A percentile compares a stretch with the other conserved stretches of the same genome.
Evolutionary conservation across 139 green algal species (phyloP).

Genomic region (Nannochloris sp.): DNA sequence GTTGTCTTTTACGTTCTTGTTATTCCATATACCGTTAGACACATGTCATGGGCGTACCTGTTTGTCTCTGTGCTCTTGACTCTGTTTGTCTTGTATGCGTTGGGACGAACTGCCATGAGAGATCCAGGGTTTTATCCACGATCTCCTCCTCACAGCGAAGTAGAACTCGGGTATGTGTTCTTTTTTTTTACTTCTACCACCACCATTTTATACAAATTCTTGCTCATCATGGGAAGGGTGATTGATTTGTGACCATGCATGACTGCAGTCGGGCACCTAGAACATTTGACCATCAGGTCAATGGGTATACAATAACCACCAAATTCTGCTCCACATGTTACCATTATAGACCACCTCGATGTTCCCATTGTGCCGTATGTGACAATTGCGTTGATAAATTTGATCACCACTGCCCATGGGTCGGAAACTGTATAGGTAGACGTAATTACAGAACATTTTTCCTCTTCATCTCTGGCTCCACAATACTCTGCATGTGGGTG

Average conservation of each 20-base stretch:
- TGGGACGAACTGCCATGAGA: constrained; percentile 64
- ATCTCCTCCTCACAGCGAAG: constrained; percentile 43
- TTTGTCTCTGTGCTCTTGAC: constrained; percentile 18
- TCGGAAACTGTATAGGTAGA: constrained; percentile 83
- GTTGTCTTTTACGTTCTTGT: constrained; percentile 60
- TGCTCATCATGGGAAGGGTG: too few species aligned
- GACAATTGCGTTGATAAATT: constrained; percentile 98
- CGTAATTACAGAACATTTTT: constrained; percentile 98
- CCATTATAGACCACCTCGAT: constrained; percentile 89
- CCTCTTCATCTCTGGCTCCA: constrained; percentile 80
- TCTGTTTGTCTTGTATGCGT: constrained; percentile 35
- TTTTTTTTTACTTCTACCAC: neutral
- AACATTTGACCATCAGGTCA: constrained; percentile 35
- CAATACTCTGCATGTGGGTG: constrained; percentile 72
- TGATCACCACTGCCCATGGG: constrained; percentile 98
- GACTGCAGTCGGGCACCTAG: constrained; percentile 17
- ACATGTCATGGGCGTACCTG: constrained; percentile 26
- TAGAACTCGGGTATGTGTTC: constrained; percentile 43
- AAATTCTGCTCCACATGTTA: constrained; percentile 74
- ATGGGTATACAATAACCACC: constrained; percentile 69
- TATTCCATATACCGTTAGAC: constrained; percentile 39
- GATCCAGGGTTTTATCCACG: constrained; percentile 89
- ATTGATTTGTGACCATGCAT: neutral
- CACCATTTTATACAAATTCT: too few species aligned
- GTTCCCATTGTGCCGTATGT: constrained; percentile 90